Conservation (phyloP, 1,284 basidiomycete species). For the Kwoniella shivajii region DNA sequence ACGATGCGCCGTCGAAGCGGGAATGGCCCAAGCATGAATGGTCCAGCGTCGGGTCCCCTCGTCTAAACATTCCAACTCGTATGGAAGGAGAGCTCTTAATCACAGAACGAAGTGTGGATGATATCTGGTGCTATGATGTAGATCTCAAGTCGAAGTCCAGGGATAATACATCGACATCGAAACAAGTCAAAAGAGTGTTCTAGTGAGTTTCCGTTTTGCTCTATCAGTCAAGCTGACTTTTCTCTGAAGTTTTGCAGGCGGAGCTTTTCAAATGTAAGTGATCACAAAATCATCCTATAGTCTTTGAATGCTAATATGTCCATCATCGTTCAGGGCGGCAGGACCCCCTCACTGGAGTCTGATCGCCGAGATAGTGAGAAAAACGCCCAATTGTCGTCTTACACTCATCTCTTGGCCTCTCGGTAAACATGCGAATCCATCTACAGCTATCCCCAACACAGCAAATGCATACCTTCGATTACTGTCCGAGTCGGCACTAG, state of each 20-base stretch:
- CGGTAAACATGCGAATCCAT: neutral
- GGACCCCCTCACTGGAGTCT: neutral
- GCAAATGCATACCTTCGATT: neutral
- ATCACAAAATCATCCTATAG: neutral
- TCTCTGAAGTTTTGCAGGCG: neutral
- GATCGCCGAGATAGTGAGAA: neutral
- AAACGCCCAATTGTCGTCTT: neutral
- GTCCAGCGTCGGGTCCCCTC: neutral
- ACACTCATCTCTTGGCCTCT: neutral
- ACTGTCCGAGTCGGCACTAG: neutral
- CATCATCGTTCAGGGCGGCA: too few relatives aligned
- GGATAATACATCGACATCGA: too few relatives aligned
- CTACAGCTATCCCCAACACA: neutral
- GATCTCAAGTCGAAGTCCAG: neutral
- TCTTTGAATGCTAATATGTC: neutral
- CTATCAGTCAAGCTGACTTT: neutral
- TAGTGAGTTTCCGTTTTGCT: neutral
- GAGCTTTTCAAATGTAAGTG: neutral
- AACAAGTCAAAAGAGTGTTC: neutral
- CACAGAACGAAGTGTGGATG: neutral
- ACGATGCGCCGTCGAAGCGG: neutral
- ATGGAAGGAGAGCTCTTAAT: neutral
- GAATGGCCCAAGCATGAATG: slow-evolving; percentile 1
- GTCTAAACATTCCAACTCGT: neutral
- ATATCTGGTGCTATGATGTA: neutral